Conservation (phyloP, 1,284 basidiomycete species). For the Tremellales sp. region DNA sequence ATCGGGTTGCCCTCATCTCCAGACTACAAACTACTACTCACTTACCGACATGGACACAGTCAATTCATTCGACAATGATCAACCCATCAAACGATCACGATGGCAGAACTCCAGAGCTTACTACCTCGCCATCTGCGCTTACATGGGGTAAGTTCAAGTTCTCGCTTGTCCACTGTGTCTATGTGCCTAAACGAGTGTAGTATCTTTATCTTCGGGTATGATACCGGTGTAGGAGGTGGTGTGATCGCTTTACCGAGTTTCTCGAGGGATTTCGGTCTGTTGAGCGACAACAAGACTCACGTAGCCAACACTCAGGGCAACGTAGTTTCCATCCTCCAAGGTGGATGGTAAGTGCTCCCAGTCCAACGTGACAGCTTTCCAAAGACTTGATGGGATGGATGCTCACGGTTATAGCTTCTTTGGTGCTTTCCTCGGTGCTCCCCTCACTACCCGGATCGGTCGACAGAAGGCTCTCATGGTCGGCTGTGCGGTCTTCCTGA, state of each 20-base stretch:
- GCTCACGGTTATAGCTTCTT: conserved; percentile 55
- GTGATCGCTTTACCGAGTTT: conserved; percentile 61
- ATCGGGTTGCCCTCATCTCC: no score
- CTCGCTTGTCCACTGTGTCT: not conserved
- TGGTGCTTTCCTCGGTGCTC: conserved; percentile 62
- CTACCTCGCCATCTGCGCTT: conserved; percentile 63
- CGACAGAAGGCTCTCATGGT: conserved; percentile 54
- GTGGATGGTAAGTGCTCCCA: conserved; percentile 51
- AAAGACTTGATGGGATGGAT: no score
- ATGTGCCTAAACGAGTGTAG: conserved; percentile 57
- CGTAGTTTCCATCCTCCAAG: conserved; percentile 71
- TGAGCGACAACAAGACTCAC: conserved; percentile 41
- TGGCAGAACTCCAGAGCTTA: conserved; percentile 26
- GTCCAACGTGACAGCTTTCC: conserved; percentile 3
- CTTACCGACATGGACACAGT: no score
- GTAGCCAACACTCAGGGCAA: conserved; percentile 46
- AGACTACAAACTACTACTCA: no score
- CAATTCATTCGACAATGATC: no score
- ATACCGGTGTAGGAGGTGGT: conserved; percentile 45
- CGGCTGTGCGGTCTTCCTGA: conserved; percentile 60
- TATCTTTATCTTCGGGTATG: conserved; percentile 73
- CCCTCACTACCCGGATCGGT: conserved; percentile 32
- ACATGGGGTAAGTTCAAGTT: conserved; percentile 16
- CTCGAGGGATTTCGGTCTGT: conserved; percentile 60
- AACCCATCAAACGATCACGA: no score